Conservation (phyloP, 2,329 filamentous ascomycete species). For the Didymella sp. region DNA sequence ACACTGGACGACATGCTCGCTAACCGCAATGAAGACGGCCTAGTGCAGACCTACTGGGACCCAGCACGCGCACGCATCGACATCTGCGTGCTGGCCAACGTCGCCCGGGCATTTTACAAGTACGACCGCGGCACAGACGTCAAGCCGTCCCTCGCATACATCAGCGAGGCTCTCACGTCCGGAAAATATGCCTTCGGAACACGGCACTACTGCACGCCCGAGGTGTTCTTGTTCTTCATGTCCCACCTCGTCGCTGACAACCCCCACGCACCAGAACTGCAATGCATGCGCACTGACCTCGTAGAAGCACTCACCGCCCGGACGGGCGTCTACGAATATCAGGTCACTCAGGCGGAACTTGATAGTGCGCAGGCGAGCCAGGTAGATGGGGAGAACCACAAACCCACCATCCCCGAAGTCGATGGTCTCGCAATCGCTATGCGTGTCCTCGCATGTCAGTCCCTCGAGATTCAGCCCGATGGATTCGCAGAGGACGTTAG, state of each 20-base stretch:
- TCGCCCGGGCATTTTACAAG: neutral
- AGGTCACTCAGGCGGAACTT: neutral
- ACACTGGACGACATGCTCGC: neutral
- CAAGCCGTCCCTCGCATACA: neutral
- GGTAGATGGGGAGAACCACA: neutral
- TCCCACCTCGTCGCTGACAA: neutral
- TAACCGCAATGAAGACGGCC: neutral
- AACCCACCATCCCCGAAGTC: neutral
- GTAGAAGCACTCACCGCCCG: neutral
- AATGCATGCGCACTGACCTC: neutral
- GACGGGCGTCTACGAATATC: neutral
- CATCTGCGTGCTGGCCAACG: neutral
- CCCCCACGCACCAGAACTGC: neutral
- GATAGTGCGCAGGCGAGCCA: neutral
- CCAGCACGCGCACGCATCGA: neutral
- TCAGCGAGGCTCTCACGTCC: neutral
- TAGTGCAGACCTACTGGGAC: neutral
- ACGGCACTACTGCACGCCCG: neutral
- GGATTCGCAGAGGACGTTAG: neutral
- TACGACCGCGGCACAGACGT: neutral
- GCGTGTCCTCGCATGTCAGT: neutral
- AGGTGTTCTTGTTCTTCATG: neutral
- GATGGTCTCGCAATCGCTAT: neutral
- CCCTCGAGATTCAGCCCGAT: neutral
- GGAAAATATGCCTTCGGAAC: no score